Evolutionary conservation across 208 protist species (phyloP), one percentile per base, ranked within the genome.

Genomic region (Acanthamoeba triangularis): DNA sequence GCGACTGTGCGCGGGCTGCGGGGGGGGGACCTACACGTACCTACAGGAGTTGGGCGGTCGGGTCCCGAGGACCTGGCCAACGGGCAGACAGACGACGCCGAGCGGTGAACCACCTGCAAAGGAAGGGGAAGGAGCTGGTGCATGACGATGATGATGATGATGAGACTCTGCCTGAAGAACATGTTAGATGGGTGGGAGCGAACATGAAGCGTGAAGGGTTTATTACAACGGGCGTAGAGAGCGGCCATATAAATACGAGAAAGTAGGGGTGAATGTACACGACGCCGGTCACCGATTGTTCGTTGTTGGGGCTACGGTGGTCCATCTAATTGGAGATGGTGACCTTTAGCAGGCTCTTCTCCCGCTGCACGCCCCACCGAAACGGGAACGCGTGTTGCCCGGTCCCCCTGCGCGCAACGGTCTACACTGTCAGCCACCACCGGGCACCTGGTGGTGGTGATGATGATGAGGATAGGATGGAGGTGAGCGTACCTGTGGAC

Each of bases 361-460:
- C 84, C 35, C 84, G 49, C 59, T 41, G 56, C 23, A 91, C 84
- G 84, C 84, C 84, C 56, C 23, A 69, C 6, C 84, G 84, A 52
- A 91, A 91, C 8, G 84, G 84, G 61, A 91, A 91, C 13, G 84
- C 49, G 35, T 91, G 84, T 35, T 91, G 84, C 13, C 84, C 84
- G 30, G 49, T 91, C 10, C 84, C 84, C 23, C 84, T 59, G 33
- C 30, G 13, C 20, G 23, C 30, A 20, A 1, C 20, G 14, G 14
- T 23, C 63, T 23, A 13, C 14, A 28, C 37, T 41, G 37, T 41
- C 72, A 82, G 33, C 20, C n/a, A 82, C 44, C 13, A 23, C 76
- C 44, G 28, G 7, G 5, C 11, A 41, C 28, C 8, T 74, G 65
- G 28, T 25, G 54, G 1, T 1, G 54, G 7, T 25, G 28, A 41